phyloP scores from a whole-genome alignment of 2,329 filamentous ascomycete species.

The Aureobasidium sp. region DNA sequence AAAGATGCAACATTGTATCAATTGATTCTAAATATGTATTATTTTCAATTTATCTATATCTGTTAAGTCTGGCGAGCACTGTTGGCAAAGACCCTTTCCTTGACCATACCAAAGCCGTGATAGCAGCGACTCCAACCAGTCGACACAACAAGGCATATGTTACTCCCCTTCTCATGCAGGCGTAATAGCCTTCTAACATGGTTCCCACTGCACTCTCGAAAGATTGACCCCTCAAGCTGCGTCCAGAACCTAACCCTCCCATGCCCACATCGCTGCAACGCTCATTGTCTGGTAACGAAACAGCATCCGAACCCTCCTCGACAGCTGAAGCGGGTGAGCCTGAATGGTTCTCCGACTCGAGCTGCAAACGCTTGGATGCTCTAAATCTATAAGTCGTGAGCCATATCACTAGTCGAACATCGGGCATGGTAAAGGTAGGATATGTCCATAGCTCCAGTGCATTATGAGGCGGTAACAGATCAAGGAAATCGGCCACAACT shows the following conservation, averaged over 20 bases:
- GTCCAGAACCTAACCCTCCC: slow-evolving; percentile 15
- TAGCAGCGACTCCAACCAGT: slow-evolving; percentile 18
- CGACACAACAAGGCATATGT: slow-evolving; percentile 36
- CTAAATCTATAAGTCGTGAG: slow-evolving; percentile 54
- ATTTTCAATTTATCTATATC: not conserved
- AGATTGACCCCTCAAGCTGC: slow-evolving; percentile 24
- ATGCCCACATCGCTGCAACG: slow-evolving; percentile 9
- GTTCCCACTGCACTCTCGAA: slow-evolving; percentile 37
- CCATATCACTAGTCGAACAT: slow-evolving; percentile 54
- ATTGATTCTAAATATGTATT: too few species aligned
- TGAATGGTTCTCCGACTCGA: slow-evolving; percentile 13
- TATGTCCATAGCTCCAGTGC: slow-evolving; percentile 59
- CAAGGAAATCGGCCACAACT: slow-evolving; percentile 60
- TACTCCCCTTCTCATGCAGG: slow-evolving; percentile 43
- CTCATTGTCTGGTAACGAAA: slow-evolving; percentile 19
- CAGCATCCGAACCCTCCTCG: slow-evolving; percentile 25
- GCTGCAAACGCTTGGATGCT: slow-evolving; percentile 38
- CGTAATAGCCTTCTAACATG: slow-evolving; percentile 48
- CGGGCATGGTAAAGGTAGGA: slow-evolving; percentile 59
- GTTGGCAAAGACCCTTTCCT: not conserved
- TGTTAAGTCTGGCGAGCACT: not conserved
- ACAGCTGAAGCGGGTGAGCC: slow-evolving; percentile 17
- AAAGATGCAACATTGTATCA: too few species aligned
- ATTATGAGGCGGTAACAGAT: slow-evolving; percentile 58
- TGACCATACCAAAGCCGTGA: slow-evolving; percentile 17